A percentile compares a stretch with the other conserved stretches of the same genome.
Conservation (phyloP, 192 early-diverging fungal genomes). For the Mortierella antarctica region DNA sequence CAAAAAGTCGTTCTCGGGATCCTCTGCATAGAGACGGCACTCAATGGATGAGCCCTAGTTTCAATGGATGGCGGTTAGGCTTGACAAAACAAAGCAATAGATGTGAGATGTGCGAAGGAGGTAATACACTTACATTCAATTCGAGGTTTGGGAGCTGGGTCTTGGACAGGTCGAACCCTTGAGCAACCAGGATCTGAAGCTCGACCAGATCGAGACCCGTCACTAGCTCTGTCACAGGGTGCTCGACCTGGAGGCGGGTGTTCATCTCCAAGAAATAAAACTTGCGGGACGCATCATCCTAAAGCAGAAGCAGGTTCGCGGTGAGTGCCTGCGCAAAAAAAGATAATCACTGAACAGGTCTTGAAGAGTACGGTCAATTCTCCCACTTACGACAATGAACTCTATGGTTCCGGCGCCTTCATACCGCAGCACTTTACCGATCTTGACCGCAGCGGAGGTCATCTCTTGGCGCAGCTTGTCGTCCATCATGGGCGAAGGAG, state of each 20-base stretch:
- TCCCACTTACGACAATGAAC: conserved; percentile 63
- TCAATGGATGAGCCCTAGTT: conserved; percentile 67
- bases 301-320: neutral
- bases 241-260: conserved; percentile 76
- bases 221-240: conserved; percentile 70
- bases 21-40: conserved; percentile 68
- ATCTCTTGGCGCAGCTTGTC: conserved; percentile 56
- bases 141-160: conserved; percentile 48
- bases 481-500: conserved; percentile 64
- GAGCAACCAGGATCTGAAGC: conserved; percentile 68
- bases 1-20: conserved; percentile 69
- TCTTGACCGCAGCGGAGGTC: conserved; percentile 59
- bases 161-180: conserved; percentile 51
- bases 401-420: conserved; percentile 72
- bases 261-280: conserved; percentile 79
- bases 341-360: neutral
- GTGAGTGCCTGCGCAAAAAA: neutral
- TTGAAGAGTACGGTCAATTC: neutral
- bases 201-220: conserved; percentile 73
- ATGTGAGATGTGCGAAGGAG: neutral
- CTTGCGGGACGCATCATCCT: conserved; percentile 58
- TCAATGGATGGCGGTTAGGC: neutral
- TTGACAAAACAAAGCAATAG: neutral
- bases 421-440: conserved; percentile 62
- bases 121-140: conserved; percentile 14